Evolutionary conservation across 2,329 filamentous ascomycete species (phyloP).

Genomic region (Exserohilum rostratum): DNA sequence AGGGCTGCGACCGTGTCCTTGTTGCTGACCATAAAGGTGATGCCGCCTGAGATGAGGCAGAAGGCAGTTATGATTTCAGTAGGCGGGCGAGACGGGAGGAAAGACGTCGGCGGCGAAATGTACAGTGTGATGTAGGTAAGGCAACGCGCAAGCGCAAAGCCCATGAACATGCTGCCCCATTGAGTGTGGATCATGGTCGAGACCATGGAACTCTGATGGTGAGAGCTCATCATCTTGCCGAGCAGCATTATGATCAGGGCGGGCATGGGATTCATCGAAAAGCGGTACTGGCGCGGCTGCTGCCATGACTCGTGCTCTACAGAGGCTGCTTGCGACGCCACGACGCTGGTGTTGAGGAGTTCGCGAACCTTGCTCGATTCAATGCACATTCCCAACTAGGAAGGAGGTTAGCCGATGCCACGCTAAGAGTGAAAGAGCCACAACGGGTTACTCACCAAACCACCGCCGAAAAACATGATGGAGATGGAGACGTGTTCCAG

Average conservation of each 20-base stretch:
- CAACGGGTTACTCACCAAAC: slow-evolving; percentile 66
- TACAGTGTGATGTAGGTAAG: slow-evolving; percentile 82
- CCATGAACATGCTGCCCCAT: slow-evolving; percentile 86
- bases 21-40: slow-evolving; percentile 91
- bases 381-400: slow-evolving; percentile 76
- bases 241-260: slow-evolving; percentile 84
- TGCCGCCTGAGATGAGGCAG: slow-evolving; percentile 82
- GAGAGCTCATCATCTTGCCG: slow-evolving; percentile 93
- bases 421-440: slow-evolving; percentile 9
- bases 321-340: slow-evolving; percentile 45
- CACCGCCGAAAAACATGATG: slow-evolving; percentile 90
- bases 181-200: slow-evolving; percentile 93
- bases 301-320: slow-evolving; percentile 54
- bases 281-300: slow-evolving; percentile 69
- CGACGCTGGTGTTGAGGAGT: slow-evolving; percentile 63
- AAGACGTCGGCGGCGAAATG: slow-evolving; percentile 78
- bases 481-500: slow-evolving; percentile 93
- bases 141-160: slow-evolving; percentile 77
- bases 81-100: slow-evolving; percentile 82
- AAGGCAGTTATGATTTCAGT: slow-evolving; percentile 89
- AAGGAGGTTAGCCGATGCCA: slow-evolving; percentile 32
- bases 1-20: slow-evolving; percentile 78
- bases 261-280: slow-evolving; percentile 87
- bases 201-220: slow-evolving; percentile 82
- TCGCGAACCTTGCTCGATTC: slow-evolving; percentile 72